Percentiles rank a stretch among this genome's conserved stretches.
Conservation (phyloP, 140 eudicot species). For the Oenanthe javanica region DNA sequence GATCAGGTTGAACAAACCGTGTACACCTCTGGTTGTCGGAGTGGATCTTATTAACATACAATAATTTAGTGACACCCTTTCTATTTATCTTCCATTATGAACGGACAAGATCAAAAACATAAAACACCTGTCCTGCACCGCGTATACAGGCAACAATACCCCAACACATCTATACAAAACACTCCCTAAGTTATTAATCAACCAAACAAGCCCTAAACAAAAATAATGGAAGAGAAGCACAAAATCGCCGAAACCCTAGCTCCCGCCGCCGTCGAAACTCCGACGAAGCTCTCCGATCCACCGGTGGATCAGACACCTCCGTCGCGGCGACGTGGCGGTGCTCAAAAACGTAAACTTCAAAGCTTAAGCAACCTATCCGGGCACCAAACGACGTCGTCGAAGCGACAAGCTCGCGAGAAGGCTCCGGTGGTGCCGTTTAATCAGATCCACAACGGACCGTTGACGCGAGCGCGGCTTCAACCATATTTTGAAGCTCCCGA, state of each 20-base stretch:
- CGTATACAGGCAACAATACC: too few species aligned
- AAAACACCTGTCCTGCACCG: background rate
- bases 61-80: too few species aligned
- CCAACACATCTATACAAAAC: background rate
- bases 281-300: conserved; percentile 14
- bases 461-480: conserved; percentile 73
- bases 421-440: conserved; percentile 37
- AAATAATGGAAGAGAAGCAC: conserved; percentile 52
- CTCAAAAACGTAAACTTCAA: conserved; percentile 55
- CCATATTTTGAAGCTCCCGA: conserved; percentile 35
- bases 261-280: conserved; percentile 22
- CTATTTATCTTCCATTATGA: too few species aligned
- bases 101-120: too few species aligned
- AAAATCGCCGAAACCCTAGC: conserved; percentile 31
- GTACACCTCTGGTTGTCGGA: too few species aligned
- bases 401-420: conserved; percentile 86
- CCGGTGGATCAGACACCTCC: conserved; percentile 41
- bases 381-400: conserved; percentile 43
- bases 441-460: conserved; percentile 84
- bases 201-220: conserved; percentile 30
- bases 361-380: conserved; percentile 34
- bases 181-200: background rate
- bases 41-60: too few species aligned
- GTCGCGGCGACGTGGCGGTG: conserved; percentile 77
- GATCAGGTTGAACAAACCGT: too few species aligned